Conservation (phyloP, 208 protist genomes). For the Balamuthia mandrillaris region DNA sequence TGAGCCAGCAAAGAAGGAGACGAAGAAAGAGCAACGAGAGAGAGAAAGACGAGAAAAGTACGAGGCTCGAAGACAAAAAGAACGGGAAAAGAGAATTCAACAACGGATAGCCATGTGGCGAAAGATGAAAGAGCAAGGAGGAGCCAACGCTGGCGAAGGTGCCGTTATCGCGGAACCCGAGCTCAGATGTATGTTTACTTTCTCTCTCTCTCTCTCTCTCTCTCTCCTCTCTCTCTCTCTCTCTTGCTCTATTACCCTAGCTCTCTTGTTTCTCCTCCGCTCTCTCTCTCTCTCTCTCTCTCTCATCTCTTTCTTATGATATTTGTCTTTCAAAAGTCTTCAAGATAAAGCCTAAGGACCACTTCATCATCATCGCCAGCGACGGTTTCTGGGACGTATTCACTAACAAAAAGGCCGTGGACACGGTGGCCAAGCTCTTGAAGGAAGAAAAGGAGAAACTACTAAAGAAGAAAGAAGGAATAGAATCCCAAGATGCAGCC, state of each 20-base stretch:
- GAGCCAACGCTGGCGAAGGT: not conserved
- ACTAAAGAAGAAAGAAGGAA: slow-evolving; percentile 16
- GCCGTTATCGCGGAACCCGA: not conserved
- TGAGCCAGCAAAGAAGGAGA: not conserved
- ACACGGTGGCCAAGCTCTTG: not conserved
- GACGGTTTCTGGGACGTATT: slow-evolving; percentile 31
- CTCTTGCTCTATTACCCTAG: no score
- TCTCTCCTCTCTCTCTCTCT: no score
- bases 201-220: no score
- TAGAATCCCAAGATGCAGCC: not conserved
- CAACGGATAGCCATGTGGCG: no score
- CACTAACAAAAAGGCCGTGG: slow-evolving; percentile 20
- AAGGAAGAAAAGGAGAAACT: not conserved
- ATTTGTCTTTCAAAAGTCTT: no score
- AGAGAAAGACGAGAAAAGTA: not conserved
- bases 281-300: no score
- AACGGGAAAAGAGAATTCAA: not conserved
- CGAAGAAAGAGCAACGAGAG: not conserved
- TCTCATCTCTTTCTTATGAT: no score
- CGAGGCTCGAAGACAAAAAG: not conserved
- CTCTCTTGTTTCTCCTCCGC: no score
- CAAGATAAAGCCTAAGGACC: not conserved
- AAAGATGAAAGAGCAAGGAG: not conserved
- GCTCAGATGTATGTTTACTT: no score
- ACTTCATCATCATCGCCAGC: not conserved